A percentile compares a stretch with the other conserved stretches of the same genome.
phyloP scores from a whole-genome alignment of 768 basidiomycete species.

The Hygrocybe coccinea region DNA sequence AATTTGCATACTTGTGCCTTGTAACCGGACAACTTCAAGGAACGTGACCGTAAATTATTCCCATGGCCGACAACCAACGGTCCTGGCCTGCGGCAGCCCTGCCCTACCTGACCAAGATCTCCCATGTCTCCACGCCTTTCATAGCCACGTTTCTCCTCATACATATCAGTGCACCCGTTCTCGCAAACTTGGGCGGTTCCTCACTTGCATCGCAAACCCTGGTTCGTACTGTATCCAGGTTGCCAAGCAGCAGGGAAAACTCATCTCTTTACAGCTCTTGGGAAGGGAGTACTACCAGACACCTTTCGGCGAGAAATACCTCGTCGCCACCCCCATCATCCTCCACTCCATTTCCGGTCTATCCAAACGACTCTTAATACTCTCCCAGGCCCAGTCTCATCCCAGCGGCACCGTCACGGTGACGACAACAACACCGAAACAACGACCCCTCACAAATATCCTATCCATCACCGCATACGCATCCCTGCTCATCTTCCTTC shows the following conservation, averaged over 20 bases:
- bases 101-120: conserved; percentile 60
- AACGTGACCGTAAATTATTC: not conserved
- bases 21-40: no score
- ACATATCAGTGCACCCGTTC: conserved; percentile 71
- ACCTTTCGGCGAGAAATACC: conserved; percentile 56
- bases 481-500: conserved; percentile 50
- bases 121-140: conserved; percentile 72
- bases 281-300: conserved; percentile 87
- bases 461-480: conserved; percentile 65
- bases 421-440: no score
- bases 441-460: conserved; percentile 17
- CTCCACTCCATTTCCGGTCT: conserved; percentile 26
- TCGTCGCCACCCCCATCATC: conserved; percentile 45
- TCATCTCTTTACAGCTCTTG: conserved; percentile 47
- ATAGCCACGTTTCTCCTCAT: conserved; percentile 71
- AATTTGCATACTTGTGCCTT: no score
- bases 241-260: not conserved
- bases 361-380: conserved; percentile 38
- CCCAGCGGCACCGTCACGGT: no score
- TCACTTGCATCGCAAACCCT: conserved; percentile 64
- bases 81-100: not conserved
- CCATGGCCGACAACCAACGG: conserved; percentile 76
- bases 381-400: conserved; percentile 16
- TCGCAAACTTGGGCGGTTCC: conserved; percentile 69
- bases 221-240: conserved; percentile 45